These are phyloP conservation scores for Pseudonitzschia multiseries DNA, from an alignment of 108 stramenopile species.

Conservation along the genomic window DNA sequence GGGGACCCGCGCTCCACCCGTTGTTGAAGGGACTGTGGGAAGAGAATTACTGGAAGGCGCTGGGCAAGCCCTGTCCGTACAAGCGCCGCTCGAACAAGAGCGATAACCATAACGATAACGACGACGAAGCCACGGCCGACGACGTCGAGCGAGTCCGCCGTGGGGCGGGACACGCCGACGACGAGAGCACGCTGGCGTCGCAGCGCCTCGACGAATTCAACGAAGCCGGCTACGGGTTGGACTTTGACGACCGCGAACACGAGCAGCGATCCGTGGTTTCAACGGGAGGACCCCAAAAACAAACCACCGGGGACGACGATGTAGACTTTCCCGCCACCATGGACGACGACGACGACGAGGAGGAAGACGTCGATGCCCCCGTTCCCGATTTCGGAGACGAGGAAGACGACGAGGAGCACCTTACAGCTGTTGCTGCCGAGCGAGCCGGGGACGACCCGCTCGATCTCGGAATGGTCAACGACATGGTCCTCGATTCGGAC, in stretches of 20 bases:
- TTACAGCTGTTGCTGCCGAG: constrained; percentile 16
- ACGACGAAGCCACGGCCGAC: background rate
- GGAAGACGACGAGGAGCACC: constrained; percentile 30
- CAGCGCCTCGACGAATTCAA: constrained; percentile 38
- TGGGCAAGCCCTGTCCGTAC: constrained; percentile 60
- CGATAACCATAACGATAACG: background rate
- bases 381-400: constrained; percentile 39
- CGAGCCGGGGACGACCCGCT: constrained; percentile 41
- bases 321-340: background rate
- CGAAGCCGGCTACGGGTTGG: too few relatives aligned
- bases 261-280: constrained; percentile 25
- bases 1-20: constrained; percentile 44
- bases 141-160: background rate
- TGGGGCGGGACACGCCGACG: background rate
- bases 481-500: constrained; percentile 54
- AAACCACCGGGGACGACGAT: constrained; percentile 2
- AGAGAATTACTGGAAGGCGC: constrained; percentile 52
- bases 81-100: constrained; percentile 27
- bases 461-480: constrained; percentile 76
- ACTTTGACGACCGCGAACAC: too few relatives aligned
- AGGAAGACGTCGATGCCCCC: background rate
- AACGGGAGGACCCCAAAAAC: constrained; percentile 2
- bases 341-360: constrained; percentile 9
- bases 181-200: constrained; percentile 14
- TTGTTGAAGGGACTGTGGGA: constrained; percentile 64